Evolutionary conservation across 2,329 filamentous ascomycete genomes (phyloP).

Genomic region (Colletotrichum lentis): DNA sequence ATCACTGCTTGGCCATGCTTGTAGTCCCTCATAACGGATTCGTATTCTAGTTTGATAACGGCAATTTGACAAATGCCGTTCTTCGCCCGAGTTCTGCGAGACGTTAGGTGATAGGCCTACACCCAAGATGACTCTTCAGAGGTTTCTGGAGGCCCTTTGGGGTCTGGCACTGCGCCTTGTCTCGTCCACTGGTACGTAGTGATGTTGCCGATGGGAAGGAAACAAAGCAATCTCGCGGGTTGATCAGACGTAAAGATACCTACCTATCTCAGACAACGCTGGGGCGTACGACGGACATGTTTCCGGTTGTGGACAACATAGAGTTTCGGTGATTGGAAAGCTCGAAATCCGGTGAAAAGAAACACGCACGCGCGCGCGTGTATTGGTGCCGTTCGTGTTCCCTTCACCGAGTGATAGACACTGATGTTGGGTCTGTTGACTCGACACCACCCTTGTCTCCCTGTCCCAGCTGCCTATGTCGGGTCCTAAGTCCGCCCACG

Average conservation of each 20-base stretch:
- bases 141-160: neutral
- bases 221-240: neutral
- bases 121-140: neutral
- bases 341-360: neutral
- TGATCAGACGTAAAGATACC: neutral
- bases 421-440: slow-evolving; percentile 6
- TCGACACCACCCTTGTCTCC: slow-evolving; percentile 7
- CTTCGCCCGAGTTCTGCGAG: neutral
- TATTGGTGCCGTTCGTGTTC: neutral
- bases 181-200: neutral
- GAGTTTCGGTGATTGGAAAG: neutral
- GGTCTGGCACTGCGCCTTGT: neutral
- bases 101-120: neutral
- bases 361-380: too few species aligned
- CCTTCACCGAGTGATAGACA: neutral
- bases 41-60: neutral
- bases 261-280: neutral
- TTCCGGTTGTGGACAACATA: slow-evolving; percentile 5
- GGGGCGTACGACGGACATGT: slow-evolving; percentile 4
- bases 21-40: neutral
- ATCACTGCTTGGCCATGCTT: neutral
- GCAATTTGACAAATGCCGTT: neutral
- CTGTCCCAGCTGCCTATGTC: neutral
- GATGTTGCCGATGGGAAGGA: neutral
- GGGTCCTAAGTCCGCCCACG: neutral